Evolutionary conservation across 179 eudicot species (phyloP).

Genomic region (Actinidia polygama): DNA sequence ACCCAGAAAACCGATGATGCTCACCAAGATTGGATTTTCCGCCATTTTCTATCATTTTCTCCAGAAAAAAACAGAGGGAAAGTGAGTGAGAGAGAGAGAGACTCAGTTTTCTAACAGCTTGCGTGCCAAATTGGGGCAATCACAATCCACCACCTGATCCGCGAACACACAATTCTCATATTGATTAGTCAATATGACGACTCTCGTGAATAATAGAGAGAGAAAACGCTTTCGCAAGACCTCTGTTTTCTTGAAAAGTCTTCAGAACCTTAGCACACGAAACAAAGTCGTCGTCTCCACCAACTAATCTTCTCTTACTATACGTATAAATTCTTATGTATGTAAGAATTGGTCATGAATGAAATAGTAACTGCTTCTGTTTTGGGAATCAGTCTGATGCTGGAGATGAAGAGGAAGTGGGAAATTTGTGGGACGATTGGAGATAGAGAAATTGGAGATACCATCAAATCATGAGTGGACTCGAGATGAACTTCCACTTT

Average conservation of each 20-base stretch:
- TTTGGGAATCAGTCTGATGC: neutral
- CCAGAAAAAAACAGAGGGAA: constrained; percentile 9
- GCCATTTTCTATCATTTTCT: constrained; percentile 25
- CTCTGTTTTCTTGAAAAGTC: neutral
- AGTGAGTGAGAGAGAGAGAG: neutral
- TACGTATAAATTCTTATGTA: too few species aligned
- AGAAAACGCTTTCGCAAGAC: neutral
- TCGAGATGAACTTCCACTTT: too few species aligned
- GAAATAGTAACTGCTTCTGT: neutral
- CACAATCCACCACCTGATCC: constrained; percentile 13
- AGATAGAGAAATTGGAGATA: constrained; percentile 20
- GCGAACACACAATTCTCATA: neutral
- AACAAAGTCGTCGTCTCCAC: neutral
- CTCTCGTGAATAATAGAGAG: constrained; percentile 17
- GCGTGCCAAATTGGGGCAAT: constrained; percentile 18
- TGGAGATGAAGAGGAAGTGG: neutral
- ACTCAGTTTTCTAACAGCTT: neutral
- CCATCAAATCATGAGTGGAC: neutral
- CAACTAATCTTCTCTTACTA: neutral
- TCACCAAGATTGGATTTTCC: constrained; percentile 35
- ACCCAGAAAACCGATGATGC: neutral
- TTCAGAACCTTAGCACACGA: neutral
- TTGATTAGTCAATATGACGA: constrained; percentile 15
- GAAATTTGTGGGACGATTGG: constrained; percentile 1
- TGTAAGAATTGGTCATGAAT: neutral